phyloP scores from a whole-genome alignment of 2,329 filamentous ascomycete genomes.

The Huntiella moniliformis region DNA sequence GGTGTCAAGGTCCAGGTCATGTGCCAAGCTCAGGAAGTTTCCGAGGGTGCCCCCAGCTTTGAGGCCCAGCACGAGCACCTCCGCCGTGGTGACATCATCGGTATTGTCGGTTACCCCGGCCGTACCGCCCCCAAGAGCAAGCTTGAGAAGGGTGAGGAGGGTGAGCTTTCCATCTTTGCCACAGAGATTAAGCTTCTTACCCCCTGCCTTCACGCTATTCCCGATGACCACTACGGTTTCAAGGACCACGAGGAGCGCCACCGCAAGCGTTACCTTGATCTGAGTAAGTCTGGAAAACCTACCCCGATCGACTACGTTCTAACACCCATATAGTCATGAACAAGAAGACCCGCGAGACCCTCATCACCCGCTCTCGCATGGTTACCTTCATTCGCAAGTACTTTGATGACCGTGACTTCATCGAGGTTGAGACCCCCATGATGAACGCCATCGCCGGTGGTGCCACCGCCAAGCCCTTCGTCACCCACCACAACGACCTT shows the following conservation, averaged over 20 bases:
- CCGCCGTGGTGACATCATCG: slow-evolving; percentile 81
- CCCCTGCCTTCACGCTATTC: slow-evolving; percentile 79
- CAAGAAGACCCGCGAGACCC: slow-evolving; percentile 62
- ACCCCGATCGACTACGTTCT: background rate
- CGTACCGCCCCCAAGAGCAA: slow-evolving; percentile 79
- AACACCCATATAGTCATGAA: slow-evolving; percentile 49
- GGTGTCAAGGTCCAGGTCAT: slow-evolving; percentile 69
- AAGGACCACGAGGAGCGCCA: slow-evolving; percentile 88
- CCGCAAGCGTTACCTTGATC: slow-evolving; percentile 82
- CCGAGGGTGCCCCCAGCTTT: slow-evolving; percentile 48
- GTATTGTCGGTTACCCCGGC: slow-evolving; percentile 66
- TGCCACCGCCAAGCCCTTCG: slow-evolving; percentile 82
- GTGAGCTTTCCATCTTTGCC: slow-evolving; percentile 88
- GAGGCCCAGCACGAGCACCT: slow-evolving; percentile 78
- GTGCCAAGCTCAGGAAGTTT: slow-evolving; percentile 67
- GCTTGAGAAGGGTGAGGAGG: slow-evolving; percentile 56
- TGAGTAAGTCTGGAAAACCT: slow-evolving; percentile 26
- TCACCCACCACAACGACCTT: slow-evolving; percentile 89
- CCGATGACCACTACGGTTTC: slow-evolving; percentile 82
- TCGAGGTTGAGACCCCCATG: slow-evolving; percentile 93
- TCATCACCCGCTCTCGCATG: slow-evolving; percentile 63
- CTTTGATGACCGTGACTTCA: slow-evolving; percentile 74
- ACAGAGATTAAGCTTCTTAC: slow-evolving; percentile 69
- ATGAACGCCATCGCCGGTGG: slow-evolving; percentile 92
- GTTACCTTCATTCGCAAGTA: slow-evolving; percentile 74